Base-by-base conservation (phyloP, 495 filamentous ascomycete species). In the Aspergillus bridgeri region DNA sequence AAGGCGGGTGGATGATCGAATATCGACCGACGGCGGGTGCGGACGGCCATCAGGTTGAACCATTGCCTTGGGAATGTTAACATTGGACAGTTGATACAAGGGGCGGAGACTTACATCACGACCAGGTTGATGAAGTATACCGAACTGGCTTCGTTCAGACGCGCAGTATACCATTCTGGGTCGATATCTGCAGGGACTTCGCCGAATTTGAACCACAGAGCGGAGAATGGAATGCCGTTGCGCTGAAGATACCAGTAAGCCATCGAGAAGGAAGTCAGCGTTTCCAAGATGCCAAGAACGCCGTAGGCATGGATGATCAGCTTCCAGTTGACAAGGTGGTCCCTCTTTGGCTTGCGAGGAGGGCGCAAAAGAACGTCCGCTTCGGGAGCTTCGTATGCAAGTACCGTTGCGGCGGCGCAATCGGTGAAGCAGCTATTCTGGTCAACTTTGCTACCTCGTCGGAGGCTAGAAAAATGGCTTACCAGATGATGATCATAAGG, bases 401-500 rank as follows among this genome's bases (percentile, higher is more conserved):
- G 69, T 0, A 82, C 78, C 0, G 82, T 86, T 4, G 88, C 86
- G 24, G 74, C 58, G 65, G 76, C 56, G 67, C 77, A 74, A 73
- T 80, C 65, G 3, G 86, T 89, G 65, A 89, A 86, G 64, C 84
- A 87, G 65, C 86, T 65, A 22, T 24, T 15, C 18, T 20, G 15
- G 11, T 54, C 44, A 66, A 87, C 80, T 61, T 21, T 15, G 17
- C 23, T 21, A 27, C 5, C 6, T 8, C 4, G 7, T 9, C 25
- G 19, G 20, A 24, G 6, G 6, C 6, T 82, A 81, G 5, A 24
- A 42, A n/a, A 86, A 64, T 1, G 80, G 85, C 84, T 61, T 82
- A 87, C 69, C 86, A 76, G 52, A 85, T 85, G 48, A 85, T 81
- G 45, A 86, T 85, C 86, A 89, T 89, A 38, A 88, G 69, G 68